Conservation (phyloP, 1,284 basidiomycete species). For the Cutaneotrichosporon sp. region DNA sequence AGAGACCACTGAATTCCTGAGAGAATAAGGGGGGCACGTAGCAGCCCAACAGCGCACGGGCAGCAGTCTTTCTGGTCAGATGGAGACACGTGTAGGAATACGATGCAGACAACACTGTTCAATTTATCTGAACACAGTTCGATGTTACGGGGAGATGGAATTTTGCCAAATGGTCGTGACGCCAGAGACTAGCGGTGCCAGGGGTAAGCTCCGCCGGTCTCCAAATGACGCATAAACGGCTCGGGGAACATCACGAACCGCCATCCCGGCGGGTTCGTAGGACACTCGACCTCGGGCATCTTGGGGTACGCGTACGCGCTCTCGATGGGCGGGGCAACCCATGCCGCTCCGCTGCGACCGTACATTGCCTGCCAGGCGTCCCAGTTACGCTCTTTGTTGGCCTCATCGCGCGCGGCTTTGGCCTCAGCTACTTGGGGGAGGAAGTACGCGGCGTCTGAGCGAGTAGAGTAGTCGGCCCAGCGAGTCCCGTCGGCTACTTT, state of each 20-base stretch:
- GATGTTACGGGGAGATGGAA: no score
- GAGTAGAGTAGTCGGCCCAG: background rate
- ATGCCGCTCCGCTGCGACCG: conserved; percentile 2
- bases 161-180: no score
- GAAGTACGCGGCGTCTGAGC: background rate
- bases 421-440: background rate
- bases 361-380: background rate
- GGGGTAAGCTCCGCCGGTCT: background rate
- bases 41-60: no score
- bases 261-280: background rate
- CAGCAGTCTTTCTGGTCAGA: no score
- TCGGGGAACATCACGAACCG: conserved; percentile 3
- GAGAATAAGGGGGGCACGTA: no score
- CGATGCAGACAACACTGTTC: no score
- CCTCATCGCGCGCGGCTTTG: background rate
- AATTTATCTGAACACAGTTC: no score
- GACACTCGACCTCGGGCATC: background rate
- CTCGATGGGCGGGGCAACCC: conserved; percentile 5
- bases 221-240: background rate
- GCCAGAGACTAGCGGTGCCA: background rate
- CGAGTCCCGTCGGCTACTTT: background rate
- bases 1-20: no score
- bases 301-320: conserved; percentile 6
- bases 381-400: background rate
- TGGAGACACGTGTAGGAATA: no score